Conservation (phyloP, 2,329 filamentous ascomycete genomes). For the Hysterium pulicare region DNA sequence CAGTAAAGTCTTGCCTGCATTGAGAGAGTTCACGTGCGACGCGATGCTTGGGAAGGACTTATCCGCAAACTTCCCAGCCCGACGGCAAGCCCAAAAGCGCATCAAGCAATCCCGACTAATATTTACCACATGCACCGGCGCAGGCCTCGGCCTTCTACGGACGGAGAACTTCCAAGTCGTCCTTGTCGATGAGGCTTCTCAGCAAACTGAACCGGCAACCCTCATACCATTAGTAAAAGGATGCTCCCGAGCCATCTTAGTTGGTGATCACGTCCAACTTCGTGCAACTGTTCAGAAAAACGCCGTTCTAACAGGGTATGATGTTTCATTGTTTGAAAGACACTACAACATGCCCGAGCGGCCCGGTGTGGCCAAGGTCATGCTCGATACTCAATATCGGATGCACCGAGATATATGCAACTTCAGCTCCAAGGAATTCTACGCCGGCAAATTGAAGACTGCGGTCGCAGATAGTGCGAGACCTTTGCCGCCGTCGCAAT, state of each 20-base stretch:
- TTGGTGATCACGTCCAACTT: constrained; percentile 49
- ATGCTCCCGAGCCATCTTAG: constrained; percentile 42
- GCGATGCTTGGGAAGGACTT: constrained; percentile 36
- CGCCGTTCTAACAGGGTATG: constrained; percentile 34
- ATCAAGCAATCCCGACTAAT: constrained; percentile 38
- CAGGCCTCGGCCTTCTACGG: constrained; percentile 42
- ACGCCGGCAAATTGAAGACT: constrained; percentile 35
- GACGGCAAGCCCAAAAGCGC: constrained; percentile 37
- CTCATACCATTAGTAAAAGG: constrained; percentile 38
- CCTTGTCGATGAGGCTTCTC: constrained; percentile 48
- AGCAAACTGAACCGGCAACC: constrained; percentile 44
- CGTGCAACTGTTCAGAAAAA: constrained; percentile 42
- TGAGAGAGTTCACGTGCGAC: constrained; percentile 21
- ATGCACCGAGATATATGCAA: constrained; percentile 42
- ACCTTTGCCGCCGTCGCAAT: constrained; percentile 19
- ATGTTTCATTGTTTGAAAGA: constrained; percentile 45
- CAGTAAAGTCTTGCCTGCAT: constrained; percentile 18
- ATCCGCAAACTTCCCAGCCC: constrained; percentile 16
- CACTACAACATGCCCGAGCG: constrained; percentile 28
- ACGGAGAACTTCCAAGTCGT: constrained; percentile 39
- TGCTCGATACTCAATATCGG: constrained; percentile 47
- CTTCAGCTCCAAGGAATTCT: constrained; percentile 44
- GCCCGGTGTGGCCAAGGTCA: constrained; percentile 29
- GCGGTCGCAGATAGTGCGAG: constrained; percentile 21
- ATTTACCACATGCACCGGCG: constrained; percentile 46